Conservation (phyloP, 2,329 filamentous ascomycete species). For the Cladosporium sphaerospermum region DNA sequence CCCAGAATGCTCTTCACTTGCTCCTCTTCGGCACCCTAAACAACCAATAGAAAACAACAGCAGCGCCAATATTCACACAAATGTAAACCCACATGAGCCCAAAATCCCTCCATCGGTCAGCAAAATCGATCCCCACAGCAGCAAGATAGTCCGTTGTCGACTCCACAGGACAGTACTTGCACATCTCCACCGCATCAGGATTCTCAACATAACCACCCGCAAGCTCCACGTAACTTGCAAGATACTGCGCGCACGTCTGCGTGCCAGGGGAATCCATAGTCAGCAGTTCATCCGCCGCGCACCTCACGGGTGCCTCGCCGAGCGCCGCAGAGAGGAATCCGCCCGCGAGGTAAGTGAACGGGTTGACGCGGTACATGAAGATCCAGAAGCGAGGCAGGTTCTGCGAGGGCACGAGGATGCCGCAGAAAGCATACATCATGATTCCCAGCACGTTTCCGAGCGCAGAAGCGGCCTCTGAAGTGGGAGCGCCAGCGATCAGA, state of each 20-base stretch:
- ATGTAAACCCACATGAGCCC: slow-evolving; percentile 62
- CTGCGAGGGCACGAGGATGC: slow-evolving; percentile 52
- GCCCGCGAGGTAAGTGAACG: slow-evolving; percentile 55
- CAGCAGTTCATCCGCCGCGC: slow-evolving; percentile 34
- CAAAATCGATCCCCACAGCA: slow-evolving; percentile 35
- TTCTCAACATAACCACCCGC: slow-evolving; percentile 37
- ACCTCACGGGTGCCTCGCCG: slow-evolving; percentile 40
- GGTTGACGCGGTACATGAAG: slow-evolving; percentile 63
- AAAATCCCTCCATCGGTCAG: slow-evolving; percentile 58
- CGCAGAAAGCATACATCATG: slow-evolving; percentile 38
- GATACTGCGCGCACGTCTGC: slow-evolving; percentile 37
- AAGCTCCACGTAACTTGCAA: slow-evolving; percentile 31
- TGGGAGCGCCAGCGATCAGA: slow-evolving; percentile 60
- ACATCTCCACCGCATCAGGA: slow-evolving; percentile 35
- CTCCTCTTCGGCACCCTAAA: slow-evolving; percentile 43
- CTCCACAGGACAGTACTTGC: slow-evolving; percentile 41
- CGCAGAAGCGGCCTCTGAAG: slow-evolving; percentile 59
- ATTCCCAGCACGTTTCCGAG: slow-evolving; percentile 40
- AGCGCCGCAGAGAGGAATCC: slow-evolving; percentile 35
- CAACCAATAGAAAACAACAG: slow-evolving; percentile 55
- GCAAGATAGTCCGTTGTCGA: slow-evolving; percentile 41
- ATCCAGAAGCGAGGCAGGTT: slow-evolving; percentile 63
- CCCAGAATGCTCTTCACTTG: not conserved
- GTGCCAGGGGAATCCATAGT: slow-evolving; percentile 31
- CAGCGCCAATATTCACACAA: slow-evolving; percentile 53